phyloP scores from a whole-genome alignment of 129 eudicot genomes.

The Centaurea solstitialis region DNA sequence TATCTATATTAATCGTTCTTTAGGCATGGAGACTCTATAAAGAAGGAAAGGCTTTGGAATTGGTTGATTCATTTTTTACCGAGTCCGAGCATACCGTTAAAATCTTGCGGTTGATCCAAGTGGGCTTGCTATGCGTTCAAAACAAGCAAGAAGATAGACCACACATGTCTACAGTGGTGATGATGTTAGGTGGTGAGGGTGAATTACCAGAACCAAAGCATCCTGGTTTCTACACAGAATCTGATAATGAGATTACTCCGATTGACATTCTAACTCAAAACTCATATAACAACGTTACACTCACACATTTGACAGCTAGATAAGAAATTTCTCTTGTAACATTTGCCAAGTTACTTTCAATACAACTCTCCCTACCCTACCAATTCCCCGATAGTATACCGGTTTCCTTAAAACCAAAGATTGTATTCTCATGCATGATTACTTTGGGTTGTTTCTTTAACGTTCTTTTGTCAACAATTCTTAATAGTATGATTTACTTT shows the following conservation, averaged over 20 bases:
- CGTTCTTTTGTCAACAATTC: no score
- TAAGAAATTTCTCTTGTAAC: no score
- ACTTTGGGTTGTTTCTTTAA: no score
- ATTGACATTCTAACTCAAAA: not conserved
- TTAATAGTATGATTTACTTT: no score
- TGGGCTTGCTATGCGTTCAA: conserved; percentile 33
- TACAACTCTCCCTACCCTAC: no score
- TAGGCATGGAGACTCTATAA: conserved; percentile 28
- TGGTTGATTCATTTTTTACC: not conserved
- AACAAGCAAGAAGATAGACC: conserved; percentile 27
- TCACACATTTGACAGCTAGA: conserved; percentile 5
- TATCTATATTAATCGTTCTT: not conserved
- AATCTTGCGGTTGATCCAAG: conserved; percentile 15
- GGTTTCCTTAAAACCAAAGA: no score
- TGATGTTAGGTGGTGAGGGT: conserved; percentile 25
- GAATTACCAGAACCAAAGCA: conserved; percentile 6
- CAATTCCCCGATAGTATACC: no score
- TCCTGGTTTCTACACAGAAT: conserved; percentile 15
- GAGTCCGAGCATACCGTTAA: not conserved
- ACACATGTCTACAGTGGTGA: conserved; percentile 18
- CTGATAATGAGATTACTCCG: not conserved
- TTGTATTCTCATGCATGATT: no score
- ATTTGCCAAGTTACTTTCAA: no score
- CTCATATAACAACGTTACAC: not conserved
- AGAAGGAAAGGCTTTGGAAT: conserved; percentile 21